phyloP scores from a whole-genome alignment of 2,329 filamentous ascomycete genomes.

The Trichophyton schoenleinii region DNA sequence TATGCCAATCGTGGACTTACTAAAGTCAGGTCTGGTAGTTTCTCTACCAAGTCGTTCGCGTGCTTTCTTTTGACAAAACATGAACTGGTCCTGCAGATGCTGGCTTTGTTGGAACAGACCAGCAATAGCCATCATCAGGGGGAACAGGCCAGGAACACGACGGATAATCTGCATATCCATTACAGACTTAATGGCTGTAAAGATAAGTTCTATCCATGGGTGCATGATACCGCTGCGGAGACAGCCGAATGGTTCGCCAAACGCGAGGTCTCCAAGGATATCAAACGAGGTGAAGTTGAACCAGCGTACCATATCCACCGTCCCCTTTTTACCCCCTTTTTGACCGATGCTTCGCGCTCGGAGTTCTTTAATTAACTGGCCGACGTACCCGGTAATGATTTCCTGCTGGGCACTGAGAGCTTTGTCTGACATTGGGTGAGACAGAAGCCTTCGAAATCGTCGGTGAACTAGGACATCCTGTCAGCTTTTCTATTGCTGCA shows the following conservation, averaged over 20 bases:
- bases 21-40: background rate
- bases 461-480: background rate
- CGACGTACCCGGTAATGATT: background rate
- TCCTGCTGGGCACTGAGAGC: background rate
- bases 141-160: background rate
- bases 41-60: background rate
- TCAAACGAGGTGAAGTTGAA: conserved; percentile 24
- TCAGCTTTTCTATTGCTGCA: background rate
- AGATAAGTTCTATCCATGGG: conserved; percentile 18
- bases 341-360: background rate
- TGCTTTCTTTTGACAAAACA: background rate
- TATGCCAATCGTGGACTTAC: background rate
- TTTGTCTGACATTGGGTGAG: background rate
- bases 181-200: conserved; percentile 11
- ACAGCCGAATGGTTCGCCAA: conserved; percentile 22
- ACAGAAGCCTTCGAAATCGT: background rate
- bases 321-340: background rate
- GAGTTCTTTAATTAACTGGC: background rate
- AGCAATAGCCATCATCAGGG: background rate
- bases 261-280: conserved; percentile 22
- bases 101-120: background rate
- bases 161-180: background rate
- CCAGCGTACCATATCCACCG: conserved; percentile 18
- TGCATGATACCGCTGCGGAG: conserved; percentile 17
- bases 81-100: background rate